phyloP scores from a whole-genome alignment of 345 rosid species.

The Eucalyptus cloeziana region DNA sequence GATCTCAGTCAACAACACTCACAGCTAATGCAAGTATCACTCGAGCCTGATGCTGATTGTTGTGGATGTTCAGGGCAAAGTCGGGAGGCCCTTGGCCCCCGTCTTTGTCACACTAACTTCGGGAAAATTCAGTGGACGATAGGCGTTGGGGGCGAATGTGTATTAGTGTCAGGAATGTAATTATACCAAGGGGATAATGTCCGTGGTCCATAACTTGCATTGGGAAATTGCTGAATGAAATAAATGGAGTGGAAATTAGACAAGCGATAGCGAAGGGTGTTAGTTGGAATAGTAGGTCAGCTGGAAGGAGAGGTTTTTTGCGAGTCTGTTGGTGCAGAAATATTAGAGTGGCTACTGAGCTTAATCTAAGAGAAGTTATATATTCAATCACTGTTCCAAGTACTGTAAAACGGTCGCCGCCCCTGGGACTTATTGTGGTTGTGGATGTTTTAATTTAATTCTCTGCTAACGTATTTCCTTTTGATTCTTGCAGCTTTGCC shows the following conservation, averaged over 20 bases:
- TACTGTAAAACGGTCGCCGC: background rate
- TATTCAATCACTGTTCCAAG: background rate
- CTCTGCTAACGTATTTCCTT: background rate
- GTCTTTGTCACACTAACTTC: background rate
- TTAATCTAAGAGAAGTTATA: background rate
- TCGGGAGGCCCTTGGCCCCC: background rate
- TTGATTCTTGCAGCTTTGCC: constrained; percentile 51
- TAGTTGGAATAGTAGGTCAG: background rate
- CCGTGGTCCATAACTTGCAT: background rate
- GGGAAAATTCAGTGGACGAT: background rate
- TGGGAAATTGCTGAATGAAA: background rate
- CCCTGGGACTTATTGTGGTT: background rate
- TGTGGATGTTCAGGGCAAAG: background rate
- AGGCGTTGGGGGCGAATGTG: background rate
- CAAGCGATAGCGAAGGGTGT: background rate
- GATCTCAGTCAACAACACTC: background rate
- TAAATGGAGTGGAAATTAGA: background rate
- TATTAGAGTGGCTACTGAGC: background rate
- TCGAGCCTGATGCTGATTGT: background rate
- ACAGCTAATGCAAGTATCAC: background rate
- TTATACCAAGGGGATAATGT: background rate
- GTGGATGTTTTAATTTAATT: background rate
- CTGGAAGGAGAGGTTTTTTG: background rate
- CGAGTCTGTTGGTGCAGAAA: background rate
- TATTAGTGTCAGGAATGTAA: background rate